These are phyloP conservation scores for Exophiala oligosperma DNA, from an alignment of 2,329 filamentous ascomycete species.

Conservation along the genomic window DNA sequence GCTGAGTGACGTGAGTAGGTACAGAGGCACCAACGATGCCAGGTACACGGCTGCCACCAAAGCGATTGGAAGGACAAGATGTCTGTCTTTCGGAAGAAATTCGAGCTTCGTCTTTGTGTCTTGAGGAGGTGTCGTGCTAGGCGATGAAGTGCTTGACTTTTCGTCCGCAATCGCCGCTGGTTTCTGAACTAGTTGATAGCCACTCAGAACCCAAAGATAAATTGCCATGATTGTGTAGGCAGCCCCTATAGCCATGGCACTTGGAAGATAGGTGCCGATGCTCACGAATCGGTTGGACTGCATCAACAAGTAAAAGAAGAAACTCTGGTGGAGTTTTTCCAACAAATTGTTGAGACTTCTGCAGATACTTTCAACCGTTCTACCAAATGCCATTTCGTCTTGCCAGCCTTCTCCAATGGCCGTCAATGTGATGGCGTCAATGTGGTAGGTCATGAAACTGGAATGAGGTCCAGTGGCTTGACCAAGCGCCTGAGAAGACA, in stretches of 20 bases:
- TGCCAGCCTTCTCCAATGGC: slow-evolving; percentile 92
- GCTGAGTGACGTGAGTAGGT: slow-evolving; percentile 66
- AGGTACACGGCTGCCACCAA: slow-evolving; percentile 74
- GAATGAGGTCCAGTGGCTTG: slow-evolving; percentile 89
- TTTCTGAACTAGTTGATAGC: slow-evolving; percentile 47
- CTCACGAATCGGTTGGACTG: slow-evolving; percentile 91
- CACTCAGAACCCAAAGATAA: slow-evolving; percentile 88
- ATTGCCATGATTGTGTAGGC: slow-evolving; percentile 97
- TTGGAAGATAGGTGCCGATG: slow-evolving; percentile 95
- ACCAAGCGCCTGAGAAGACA: slow-evolving; percentile 88
- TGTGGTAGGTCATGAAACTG: slow-evolving; percentile 95
- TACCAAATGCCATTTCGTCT: slow-evolving; percentile 93
- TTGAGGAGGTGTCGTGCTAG: slow-evolving; percentile 2
- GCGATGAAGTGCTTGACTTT: slow-evolving; percentile 6
- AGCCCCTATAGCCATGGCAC: slow-evolving; percentile 92
- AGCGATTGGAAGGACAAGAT: slow-evolving; percentile 57
- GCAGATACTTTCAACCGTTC: slow-evolving; percentile 86
- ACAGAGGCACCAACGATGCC: slow-evolving; percentile 76
- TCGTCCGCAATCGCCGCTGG: slow-evolving; percentile 27
- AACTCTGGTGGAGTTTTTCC: slow-evolving; percentile 96
- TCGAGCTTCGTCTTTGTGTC: slow-evolving; percentile 7
- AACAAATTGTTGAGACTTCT: slow-evolving; percentile 93
- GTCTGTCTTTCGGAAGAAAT: slow-evolving; percentile 37
- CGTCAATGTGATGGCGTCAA: slow-evolving; percentile 91
- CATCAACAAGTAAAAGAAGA: slow-evolving; percentile 98